These are phyloP conservation scores for Sonneratia alba DNA, from an alignment of 345 rosid species.

Conservation along the genomic window DNA sequence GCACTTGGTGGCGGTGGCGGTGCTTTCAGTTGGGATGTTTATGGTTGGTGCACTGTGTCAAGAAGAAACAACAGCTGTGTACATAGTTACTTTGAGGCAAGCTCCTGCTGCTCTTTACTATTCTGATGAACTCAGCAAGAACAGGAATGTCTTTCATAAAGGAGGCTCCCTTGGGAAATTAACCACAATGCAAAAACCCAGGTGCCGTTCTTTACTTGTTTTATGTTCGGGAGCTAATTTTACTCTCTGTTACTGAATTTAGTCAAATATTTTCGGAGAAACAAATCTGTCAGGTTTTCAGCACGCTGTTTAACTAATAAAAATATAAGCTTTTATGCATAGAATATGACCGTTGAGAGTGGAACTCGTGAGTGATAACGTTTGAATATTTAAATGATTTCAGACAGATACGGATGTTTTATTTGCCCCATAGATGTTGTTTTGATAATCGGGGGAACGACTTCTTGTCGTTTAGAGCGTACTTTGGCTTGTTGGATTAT, in stretches of 20 bases:
- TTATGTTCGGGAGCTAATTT: too few relatives aligned
- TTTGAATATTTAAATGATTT: not conserved
- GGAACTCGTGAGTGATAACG: not conserved
- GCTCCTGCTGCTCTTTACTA: constrained; percentile 43
- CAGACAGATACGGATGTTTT: not conserved
- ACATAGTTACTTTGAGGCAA: constrained; percentile 70
- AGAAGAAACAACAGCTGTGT: constrained; percentile 41
- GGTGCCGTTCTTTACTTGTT: not conserved
- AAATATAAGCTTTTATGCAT: not conserved
- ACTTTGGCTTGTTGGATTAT: too few relatives aligned
- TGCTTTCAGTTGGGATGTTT: constrained; percentile 23
- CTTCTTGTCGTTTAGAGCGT: too few relatives aligned
- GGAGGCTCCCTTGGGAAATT: not conserved
- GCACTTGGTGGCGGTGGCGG: constrained; percentile 3
- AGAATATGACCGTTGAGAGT: not conserved
- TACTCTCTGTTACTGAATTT: not conserved
- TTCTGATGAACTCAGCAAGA: constrained; percentile 22
- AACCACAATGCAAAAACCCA: not conserved
- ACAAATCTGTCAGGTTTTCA: not conserved
- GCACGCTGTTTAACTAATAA: not conserved
- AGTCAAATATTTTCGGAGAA: not conserved
- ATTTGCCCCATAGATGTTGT: too few relatives aligned
- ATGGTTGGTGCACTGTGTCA: constrained; percentile 26
- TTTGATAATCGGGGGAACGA: not conserved
- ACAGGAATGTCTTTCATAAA: constrained; percentile 11